Evolutionary conservation across 148 eudicot species (phyloP).

Genomic region (Vaccinium corymbosum): DNA sequence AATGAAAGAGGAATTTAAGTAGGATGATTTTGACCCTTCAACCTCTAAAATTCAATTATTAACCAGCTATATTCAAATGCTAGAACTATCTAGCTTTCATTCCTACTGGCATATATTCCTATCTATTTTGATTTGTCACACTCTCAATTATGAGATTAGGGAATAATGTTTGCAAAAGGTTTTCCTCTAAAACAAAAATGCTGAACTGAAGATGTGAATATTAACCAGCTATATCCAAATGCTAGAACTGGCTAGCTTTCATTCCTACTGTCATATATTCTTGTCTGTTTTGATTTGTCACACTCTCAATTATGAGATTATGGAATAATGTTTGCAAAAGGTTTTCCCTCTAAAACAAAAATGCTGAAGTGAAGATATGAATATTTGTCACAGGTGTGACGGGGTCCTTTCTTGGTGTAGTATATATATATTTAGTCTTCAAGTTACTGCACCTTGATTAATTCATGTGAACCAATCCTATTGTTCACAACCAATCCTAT

Average conservation of each 20-base stretch:
- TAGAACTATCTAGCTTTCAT: background rate
- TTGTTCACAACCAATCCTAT: no score
- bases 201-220: background rate
- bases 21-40: background rate
- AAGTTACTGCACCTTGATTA: no score
- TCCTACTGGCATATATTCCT: background rate
- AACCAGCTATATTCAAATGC: background rate
- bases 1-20: background rate
- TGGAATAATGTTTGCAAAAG: background rate
- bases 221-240: background rate
- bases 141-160: background rate
- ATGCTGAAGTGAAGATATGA: background rate
- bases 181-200: background rate
- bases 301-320: background rate
- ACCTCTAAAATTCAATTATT: background rate
- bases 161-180: background rate
- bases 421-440: no score
- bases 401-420: no score
- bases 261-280: background rate
- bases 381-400: background rate
- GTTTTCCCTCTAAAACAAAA: background rate
- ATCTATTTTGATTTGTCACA: background rate
- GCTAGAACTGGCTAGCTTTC: background rate
- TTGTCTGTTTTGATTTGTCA: background rate
- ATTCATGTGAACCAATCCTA: no score